Percentiles rank a stretch among this genome's conserved stretches.
phyloP scores from a whole-genome alignment of 768 basidiomycete species.

The Ramaria sp. region DNA sequence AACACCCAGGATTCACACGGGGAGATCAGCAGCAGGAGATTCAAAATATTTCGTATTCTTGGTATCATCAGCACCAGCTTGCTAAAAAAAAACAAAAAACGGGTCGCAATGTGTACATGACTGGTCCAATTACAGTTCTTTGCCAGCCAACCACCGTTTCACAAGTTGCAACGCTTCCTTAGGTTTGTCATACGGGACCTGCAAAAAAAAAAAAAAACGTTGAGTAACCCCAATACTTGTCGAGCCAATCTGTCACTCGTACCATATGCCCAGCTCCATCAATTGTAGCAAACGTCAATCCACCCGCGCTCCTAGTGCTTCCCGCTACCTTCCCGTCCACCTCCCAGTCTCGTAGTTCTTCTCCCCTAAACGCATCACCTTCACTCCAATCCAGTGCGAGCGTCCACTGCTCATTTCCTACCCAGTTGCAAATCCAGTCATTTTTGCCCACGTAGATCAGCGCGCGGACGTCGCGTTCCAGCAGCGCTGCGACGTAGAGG shows the following conservation, averaged over 20 bases:
- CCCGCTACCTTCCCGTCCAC: slow-evolving; percentile 38
- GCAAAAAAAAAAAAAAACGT: no score
- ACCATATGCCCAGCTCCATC: slow-evolving; percentile 17
- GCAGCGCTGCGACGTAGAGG: slow-evolving; percentile 26
- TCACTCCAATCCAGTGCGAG: slow-evolving; percentile 51
- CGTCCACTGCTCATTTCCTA: slow-evolving; percentile 48
- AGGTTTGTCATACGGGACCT: slow-evolving; percentile 20
- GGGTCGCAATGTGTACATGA: no score
- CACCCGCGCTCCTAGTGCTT: slow-evolving; percentile 16
- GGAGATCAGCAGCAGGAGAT: no score
- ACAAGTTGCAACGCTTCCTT: slow-evolving; percentile 25
- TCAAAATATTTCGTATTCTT: no score
- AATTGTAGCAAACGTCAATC: slow-evolving; percentile 17
- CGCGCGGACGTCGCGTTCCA: slow-evolving; percentile 25
- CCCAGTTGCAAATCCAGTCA: slow-evolving; percentile 16
- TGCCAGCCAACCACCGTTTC: slow-evolving; percentile 19
- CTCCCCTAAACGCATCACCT: slow-evolving; percentile 33
- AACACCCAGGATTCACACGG: no score
- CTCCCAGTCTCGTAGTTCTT: slow-evolving; percentile 48
- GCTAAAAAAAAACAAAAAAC: no score
- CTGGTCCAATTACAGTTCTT: slow-evolving; percentile 7
- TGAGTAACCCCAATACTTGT: no score
- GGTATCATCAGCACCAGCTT: no score
- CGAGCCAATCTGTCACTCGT: no score
- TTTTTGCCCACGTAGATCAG: slow-evolving; percentile 22